Percentiles rank a stretch among this genome's conserved stretches.
Evolutionary conservation across 192 early-diverging fungal genomes (phyloP).

Genomic region (Rhizoclosmatium sp.): DNA sequence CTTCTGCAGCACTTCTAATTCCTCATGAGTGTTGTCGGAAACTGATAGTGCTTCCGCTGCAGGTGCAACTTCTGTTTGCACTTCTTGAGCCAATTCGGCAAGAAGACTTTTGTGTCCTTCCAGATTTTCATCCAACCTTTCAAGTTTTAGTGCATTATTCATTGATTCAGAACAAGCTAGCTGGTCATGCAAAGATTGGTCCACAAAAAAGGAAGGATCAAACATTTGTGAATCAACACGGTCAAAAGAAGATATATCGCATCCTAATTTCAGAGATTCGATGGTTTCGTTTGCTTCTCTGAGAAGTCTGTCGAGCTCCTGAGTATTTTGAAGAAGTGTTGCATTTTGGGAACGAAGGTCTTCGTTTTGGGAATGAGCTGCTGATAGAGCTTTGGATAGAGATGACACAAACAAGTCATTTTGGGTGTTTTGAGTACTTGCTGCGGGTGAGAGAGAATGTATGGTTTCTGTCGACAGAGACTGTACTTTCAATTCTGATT

Average conservation of each 20-base stretch:
- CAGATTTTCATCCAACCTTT: not conserved
- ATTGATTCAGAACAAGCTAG: not conserved
- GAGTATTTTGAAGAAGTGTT: not conserved
- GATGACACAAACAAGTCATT: constrained; percentile 7
- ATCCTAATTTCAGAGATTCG: constrained; percentile 12
- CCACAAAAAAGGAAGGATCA: not conserved
- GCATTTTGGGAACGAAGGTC: constrained; percentile 4
- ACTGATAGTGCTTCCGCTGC: not conserved
- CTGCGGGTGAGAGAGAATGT: not conserved
- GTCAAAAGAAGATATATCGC: constrained; percentile 1
- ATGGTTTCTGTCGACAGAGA: not conserved
- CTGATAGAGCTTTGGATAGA: constrained; percentile 10
- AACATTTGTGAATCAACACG: not conserved
- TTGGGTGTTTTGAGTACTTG: not conserved
- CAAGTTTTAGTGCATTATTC: not conserved
- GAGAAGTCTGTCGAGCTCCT: constrained; percentile 16
- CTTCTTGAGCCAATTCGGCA: not conserved
- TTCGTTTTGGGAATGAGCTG: constrained; percentile 15
- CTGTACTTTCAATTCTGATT: not conserved
- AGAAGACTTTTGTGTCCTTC: not conserved
- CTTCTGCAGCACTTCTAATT: not conserved
- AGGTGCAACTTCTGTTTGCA: not conserved
- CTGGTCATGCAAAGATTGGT: constrained; percentile 10
- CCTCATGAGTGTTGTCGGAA: not conserved
- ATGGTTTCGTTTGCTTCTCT: constrained; percentile 34